phyloP scores from a whole-genome alignment of 805 yeast genomes.

The Ogataea trehalophila region DNA sequence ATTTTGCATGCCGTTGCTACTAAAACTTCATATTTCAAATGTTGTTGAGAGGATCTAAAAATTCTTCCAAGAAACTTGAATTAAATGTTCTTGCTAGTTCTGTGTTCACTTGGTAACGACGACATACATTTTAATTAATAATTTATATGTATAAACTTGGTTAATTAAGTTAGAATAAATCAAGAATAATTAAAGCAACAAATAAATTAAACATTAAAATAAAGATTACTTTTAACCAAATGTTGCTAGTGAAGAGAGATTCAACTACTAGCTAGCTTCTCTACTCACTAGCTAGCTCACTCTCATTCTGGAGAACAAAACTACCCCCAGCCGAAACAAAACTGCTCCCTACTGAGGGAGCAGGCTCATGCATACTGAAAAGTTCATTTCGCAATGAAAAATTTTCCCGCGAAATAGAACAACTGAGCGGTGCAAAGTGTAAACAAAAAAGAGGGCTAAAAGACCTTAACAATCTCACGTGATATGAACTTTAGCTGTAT shows the following conservation, averaged over 20 bases:
- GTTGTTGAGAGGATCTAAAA: too few relatives aligned
- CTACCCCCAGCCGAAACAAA: background rate
- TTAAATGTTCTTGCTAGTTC: background rate
- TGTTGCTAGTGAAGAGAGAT: background rate
- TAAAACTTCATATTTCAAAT: too few relatives aligned
- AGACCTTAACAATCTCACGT: background rate
- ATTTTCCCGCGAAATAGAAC: background rate
- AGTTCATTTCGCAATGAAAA: background rate
- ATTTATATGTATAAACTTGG: conserved; percentile 5
- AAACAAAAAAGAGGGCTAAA: background rate
- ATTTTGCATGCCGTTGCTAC: too few relatives aligned
- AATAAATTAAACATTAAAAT: background rate
- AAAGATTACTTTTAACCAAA: background rate
- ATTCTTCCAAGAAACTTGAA: too few relatives aligned
- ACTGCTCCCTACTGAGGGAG: background rate
- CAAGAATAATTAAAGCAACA: background rate
- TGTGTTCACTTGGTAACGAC: background rate
- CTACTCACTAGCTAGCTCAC: background rate
- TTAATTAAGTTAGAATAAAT: background rate
- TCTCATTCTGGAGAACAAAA: background rate
- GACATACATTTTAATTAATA: conserved; percentile 12
- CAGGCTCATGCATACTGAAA: background rate
- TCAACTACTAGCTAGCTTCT: background rate
- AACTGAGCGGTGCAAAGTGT: background rate
- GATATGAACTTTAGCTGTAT: background rate